Conservation (phyloP, 2,329 filamentous ascomycete genomes). For the Apiospora arundinis region DNA sequence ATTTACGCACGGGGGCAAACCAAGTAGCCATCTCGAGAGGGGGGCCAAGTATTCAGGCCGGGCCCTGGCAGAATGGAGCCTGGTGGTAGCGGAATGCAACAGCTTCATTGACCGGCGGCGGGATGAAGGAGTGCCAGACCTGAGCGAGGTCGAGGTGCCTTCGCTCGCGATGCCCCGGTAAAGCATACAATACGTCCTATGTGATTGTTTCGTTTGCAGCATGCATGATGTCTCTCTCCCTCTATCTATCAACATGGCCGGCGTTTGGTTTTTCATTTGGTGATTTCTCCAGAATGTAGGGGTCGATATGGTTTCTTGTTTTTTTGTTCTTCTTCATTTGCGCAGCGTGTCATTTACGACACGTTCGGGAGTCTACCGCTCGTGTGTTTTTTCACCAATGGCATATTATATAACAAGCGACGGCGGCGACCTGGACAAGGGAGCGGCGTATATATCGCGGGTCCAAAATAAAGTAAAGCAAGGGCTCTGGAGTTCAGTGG, state of each 20-base stretch:
- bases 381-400: background rate
- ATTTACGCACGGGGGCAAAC: conserved; percentile 53
- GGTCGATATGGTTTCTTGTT: background rate
- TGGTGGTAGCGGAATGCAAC: conserved; percentile 79
- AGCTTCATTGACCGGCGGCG: conserved; percentile 80
- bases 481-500: conserved; percentile 7
- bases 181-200: background rate
- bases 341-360: background rate
- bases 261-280: background rate
- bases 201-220: background rate
- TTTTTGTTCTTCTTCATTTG: background rate
- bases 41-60: conserved; percentile 70
- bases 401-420: conserved; percentile 10
- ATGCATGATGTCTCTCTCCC: background rate
- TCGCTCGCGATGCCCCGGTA: conserved; percentile 49
- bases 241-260: background rate
- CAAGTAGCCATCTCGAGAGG: conserved; percentile 50
- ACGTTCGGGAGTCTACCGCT: background rate
- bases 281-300: background rate
- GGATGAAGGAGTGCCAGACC: conserved; percentile 71
- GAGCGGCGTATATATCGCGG: background rate
- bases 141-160: conserved; percentile 74
- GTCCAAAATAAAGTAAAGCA: background rate
- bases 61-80: conserved; percentile 78
- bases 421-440: background rate